phyloP scores from a whole-genome alignment of 371 early-diverging fungal species.

The Lichtheimia ornata region DNA sequence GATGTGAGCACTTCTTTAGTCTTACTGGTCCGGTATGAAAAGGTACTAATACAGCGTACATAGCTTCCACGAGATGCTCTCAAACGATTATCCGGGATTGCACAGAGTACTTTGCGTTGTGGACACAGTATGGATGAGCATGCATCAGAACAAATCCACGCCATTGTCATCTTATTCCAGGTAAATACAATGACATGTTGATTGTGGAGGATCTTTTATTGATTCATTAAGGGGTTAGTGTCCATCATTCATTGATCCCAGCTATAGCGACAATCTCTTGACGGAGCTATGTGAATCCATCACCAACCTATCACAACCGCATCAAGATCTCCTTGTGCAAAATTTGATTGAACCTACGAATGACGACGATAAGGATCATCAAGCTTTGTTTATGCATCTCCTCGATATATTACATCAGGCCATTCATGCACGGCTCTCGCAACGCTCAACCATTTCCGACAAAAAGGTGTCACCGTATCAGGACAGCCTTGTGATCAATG shows the following conservation, averaged over 20 bases:
- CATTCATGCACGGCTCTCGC: slow-evolving; percentile 17
- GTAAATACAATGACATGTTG: slow-evolving; percentile 11
- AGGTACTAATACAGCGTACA: neutral
- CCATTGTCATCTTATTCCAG: slow-evolving; percentile 39
- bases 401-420: slow-evolving; percentile 28
- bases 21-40: neutral
- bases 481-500: slow-evolving; percentile 42
- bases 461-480: slow-evolving; percentile 32
- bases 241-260: slow-evolving; percentile 15
- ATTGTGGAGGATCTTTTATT: neutral
- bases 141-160: slow-evolving; percentile 16
- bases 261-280: slow-evolving; percentile 14
- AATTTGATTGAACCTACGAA: slow-evolving; percentile 23
- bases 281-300: slow-evolving; percentile 34
- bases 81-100: slow-evolving; percentile 3
- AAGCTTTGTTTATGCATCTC: slow-evolving; percentile 9
- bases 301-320: slow-evolving; percentile 9
- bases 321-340: slow-evolving; percentile 25
- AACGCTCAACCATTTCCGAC: neutral
- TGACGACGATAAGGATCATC: slow-evolving; percentile 7
- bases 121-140: slow-evolving; percentile 17
- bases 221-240: slow-evolving; percentile 17
- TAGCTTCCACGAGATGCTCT: slow-evolving; percentile 9
- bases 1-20: slow-evolving; percentile 6
- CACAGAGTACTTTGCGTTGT: slow-evolving; percentile 6